Base-by-base conservation (phyloP, 208 protist genomes). In the Sergeia podlipaevii region DNA sequence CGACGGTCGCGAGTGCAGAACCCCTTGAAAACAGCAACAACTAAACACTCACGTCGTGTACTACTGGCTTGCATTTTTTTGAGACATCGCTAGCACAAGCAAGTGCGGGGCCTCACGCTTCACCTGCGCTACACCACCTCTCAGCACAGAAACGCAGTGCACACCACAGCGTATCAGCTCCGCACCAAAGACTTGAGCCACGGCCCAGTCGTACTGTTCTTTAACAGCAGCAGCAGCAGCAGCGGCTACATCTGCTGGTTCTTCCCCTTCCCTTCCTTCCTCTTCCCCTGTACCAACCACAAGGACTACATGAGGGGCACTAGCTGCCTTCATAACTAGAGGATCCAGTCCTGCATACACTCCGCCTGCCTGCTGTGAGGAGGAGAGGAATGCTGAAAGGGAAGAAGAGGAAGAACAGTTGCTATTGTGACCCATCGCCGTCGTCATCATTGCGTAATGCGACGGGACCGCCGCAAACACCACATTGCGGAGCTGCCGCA, bases 131-230 rank as follows among this genome's bases (percentile, higher is more conserved):
- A 86, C 59, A 2, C 82, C 82, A 36, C 82, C 82, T 28, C 66
- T 57, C 51, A 90, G 49, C 41, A 90, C 63, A 20, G 77, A 81
- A 3, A 86, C 72, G 60, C 84, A 70, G 28, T 74, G 82, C 30
- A 81, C 69, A 7, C 77, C 77, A 48, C 49, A 82, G 17, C 57
- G 60, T 15, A 57, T 65, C 20, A 90, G 55, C 54, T 80, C 66
- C 36, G 70, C 49, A 1, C 60, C 74, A n/a, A 90, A 60, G 46
- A 54, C 62, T 34, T 74, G 69, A 8, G 69, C 61, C 13, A 73
- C 57, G 28, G 36, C 21, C 39, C 54, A 46, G 44, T 58, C 63
- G n/a, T n/a, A n/a, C n/a, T n/a, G n/a, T n/a, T n/a, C n/a, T n/a
- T n/a, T n/a, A n/a, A n/a, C n/a, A n/a, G n/a, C n/a, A n/a, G n/a